phyloP scores from a whole-genome alignment of 2,329 filamentous ascomycete species.

The Microdochium nivale region DNA sequence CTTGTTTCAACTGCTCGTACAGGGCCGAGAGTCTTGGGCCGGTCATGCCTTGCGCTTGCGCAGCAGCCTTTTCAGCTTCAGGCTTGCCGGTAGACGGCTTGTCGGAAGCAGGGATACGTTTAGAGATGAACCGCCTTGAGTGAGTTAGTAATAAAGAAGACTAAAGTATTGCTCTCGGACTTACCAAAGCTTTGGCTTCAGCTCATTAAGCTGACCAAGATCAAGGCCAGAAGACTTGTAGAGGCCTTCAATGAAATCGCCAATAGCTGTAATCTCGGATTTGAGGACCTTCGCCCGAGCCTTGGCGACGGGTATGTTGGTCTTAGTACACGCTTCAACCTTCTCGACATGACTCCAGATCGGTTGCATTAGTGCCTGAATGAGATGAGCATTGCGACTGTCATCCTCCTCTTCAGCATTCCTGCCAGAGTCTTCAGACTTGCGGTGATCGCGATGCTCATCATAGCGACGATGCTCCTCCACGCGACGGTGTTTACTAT shows the following conservation, averaged over 20 bases:
- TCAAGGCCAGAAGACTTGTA: constrained; percentile 19
- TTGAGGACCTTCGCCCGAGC: constrained; percentile 23
- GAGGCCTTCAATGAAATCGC: constrained; percentile 23
- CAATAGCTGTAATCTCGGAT: constrained; percentile 23
- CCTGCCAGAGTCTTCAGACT: constrained; percentile 5
- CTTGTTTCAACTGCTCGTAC: constrained; percentile 19
- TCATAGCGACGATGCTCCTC: constrained; percentile 33
- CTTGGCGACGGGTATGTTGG: constrained; percentile 23
- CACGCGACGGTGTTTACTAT: constrained; percentile 39
- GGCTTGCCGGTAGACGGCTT: constrained; percentile 16
- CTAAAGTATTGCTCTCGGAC: constrained; percentile 2
- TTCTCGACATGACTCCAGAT: constrained; percentile 21
- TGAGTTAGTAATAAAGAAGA: constrained; percentile 6
- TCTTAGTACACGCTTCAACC: constrained; percentile 22
- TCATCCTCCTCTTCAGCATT: constrained; percentile 31
- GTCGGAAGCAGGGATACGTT: constrained; percentile 22
- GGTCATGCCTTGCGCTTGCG: constrained; percentile 16
- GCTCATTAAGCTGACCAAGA: constrained; percentile 18
- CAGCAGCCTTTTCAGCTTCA: not conserved
- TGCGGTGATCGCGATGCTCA: constrained; percentile 15
- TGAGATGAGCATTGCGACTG: constrained; percentile 20
- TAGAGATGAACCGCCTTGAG: constrained; percentile 23
- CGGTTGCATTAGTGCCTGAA: constrained; percentile 22
- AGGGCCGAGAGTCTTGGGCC: constrained; percentile 20
- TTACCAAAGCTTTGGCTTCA: constrained; percentile 26